phyloP scores from a whole-genome alignment of 257 asterid genomes.

The Penstemon davidsonii region DNA sequence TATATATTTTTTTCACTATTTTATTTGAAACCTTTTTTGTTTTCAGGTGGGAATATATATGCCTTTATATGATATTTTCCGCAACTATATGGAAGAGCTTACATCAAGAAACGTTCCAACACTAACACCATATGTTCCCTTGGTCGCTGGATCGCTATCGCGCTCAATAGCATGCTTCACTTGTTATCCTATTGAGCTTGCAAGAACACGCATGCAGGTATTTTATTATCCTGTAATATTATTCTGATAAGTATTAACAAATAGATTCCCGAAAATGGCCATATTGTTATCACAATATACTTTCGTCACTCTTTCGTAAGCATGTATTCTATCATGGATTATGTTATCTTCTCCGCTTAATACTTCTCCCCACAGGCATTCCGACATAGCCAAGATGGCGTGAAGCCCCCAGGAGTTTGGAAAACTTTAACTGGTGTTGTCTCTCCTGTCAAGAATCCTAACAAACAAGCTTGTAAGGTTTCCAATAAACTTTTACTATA shows the following conservation, averaged over 20 bases:
- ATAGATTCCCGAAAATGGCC: neutral
- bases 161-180: constrained; percentile 83
- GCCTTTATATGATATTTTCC: constrained; percentile 88
- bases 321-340: too few species aligned
- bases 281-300: too few species aligned
- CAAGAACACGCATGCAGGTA: constrained; percentile 98
- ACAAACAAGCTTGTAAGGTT: constrained; percentile 53
- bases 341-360: neutral
- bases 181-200: constrained; percentile 90
- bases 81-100: constrained; percentile 61
- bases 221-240: neutral
- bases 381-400: constrained; percentile 55
- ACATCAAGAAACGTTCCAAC: constrained; percentile 51
- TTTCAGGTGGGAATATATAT: constrained; percentile 86
- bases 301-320: too few species aligned
- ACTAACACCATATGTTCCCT: constrained; percentile 64
- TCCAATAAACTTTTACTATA: constrained; percentile 4
- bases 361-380: constrained; percentile 51
- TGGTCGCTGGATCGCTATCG: constrained; percentile 83
- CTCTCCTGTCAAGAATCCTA: constrained; percentile 51
- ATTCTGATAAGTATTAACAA: too few species aligned
- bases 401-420: constrained; percentile 76
- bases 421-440: constrained; percentile 63
- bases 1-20: neutral
- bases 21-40: neutral